Base-by-base conservation (phyloP, 371 early-diverging fungal genomes). In the Mucor piriformis region DNA sequence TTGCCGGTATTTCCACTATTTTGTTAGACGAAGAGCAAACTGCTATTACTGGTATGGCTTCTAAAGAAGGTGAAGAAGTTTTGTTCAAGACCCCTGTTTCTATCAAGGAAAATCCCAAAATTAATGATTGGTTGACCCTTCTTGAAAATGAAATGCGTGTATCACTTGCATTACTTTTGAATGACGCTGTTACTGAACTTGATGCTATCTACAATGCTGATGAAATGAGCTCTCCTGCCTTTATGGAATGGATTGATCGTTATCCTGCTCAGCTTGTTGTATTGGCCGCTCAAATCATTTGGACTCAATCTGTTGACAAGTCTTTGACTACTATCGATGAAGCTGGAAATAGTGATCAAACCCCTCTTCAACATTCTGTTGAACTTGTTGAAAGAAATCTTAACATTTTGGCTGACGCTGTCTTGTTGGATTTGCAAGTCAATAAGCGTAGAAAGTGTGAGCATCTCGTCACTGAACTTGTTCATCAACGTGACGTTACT, bases 41-140 rank as follows among this genome's bases (percentile, higher is more conserved):
- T 0, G 60, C 73, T 1, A 93, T 99, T 44, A 52, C 76, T 3
- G 98, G 95, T 52, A 89, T 99, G 83, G 79, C 87, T 7, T 95
- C 96, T 13, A 88, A 87, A 54, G 97, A 98, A 75, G 98, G 96
- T 38, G 99, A 99, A 77, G 82, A 81, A 33, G 91, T 99, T 3
- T 29, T 61, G 16, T 92, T 99, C 76, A 88, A 86, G 60, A 87
- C 76, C 12, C 89, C 91, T 0, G 87, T 99, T 1, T 83, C 87
- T 7, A 77, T 98, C 46, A 88, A 86, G 57, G 88, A 92, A 46
- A 82, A 89, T 70, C 91, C 94, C 23, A 87, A 92, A 60, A 96
- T 99, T 72, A 97, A 97, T 78, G 98, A 96, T 68, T 99, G 98
- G 98, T 76, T 99, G 27, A 88, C 93, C 5, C 70, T 91, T n/a